Evolutionary conservation across 2,329 filamentous ascomycete genomes (phyloP).

Genomic region (Huntiella omanensis): DNA sequence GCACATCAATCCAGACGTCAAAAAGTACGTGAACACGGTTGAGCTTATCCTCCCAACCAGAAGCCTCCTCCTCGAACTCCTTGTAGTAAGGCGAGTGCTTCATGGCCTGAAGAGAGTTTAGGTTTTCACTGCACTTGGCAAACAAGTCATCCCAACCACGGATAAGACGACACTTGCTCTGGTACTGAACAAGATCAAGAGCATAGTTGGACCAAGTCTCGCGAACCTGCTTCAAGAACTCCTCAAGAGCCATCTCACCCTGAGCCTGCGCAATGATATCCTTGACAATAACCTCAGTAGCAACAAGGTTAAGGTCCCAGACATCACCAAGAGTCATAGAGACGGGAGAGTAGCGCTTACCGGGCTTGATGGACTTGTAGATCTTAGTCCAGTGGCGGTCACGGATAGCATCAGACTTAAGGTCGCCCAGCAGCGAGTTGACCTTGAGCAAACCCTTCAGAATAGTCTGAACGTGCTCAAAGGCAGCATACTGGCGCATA

Average conservation of each 20-base stretch:
- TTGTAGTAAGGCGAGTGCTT: conserved; percentile 98
- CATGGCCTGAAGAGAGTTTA: conserved; percentile 97
- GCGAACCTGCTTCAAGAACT: conserved; percentile 89
- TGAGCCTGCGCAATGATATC: conserved; percentile 92
- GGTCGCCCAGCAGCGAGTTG: conserved; percentile 67
- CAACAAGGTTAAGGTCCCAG: conserved; percentile 84
- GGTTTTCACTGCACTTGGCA: conserved; percentile 92
- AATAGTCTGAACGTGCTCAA: conserved; percentile 90
- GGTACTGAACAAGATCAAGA: conserved; percentile 87
- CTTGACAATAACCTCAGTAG: conserved; percentile 72
- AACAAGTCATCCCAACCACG: conserved; percentile 97
- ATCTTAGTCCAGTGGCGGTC: conserved; percentile 97
- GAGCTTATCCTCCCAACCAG: conserved; percentile 92
- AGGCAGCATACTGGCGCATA: conserved; percentile 99
- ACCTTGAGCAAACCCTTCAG: conserved; percentile 79
- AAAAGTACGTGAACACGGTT: conserved; percentile 95
- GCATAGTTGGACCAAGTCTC: conserved; percentile 95
- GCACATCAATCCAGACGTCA: conserved; percentile 99
- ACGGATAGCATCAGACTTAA: conserved; percentile 91
- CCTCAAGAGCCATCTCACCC: conserved; percentile 94
- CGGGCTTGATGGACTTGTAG: conserved; percentile 85
- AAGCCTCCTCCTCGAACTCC: conserved; percentile 94
- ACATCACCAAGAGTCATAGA: conserved; percentile 96
- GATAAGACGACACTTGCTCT: conserved; percentile 94
- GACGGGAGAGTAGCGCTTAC: conserved; percentile 81